Evolutionary conservation across 495 filamentous ascomycete genomes (phyloP), one percentile per base, ranked within the genome.

Genomic region (Letharia lupina): DNA sequence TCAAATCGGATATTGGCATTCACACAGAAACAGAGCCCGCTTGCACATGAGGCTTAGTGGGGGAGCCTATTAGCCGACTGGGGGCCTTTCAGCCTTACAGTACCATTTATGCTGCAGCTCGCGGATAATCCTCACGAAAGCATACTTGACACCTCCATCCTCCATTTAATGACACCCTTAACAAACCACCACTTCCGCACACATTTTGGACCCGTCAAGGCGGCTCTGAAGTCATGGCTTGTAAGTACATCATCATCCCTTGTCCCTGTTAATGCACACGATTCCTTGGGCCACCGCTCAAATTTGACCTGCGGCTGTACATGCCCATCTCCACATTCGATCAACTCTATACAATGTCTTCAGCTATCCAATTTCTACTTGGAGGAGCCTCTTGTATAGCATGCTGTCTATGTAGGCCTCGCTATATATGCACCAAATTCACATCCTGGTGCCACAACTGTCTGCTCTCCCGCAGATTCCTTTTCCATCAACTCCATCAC

Each of bases 191-290:
- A 64, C 37, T 20, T 31, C 52, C 23, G 61, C 62, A 61, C 60
- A 61, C 48, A 57, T 56, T 65, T 56, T 31, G 23, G 33, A 62
- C 41, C 61, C 71, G 61, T 66, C 70, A 70, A 68, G 61, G 69
- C 68, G 72, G 72, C 68, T 70, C 71, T 41, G 68, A 66, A 66
- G 74, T 54, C 61, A 79, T 77, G 75, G 77, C 77, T 77, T 76
- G 77, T 78, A 75, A 77, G 77, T 77, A 44, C 9, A 54, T n/a
- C 44, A 54, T 45, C 41, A 7, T 37, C 58, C 61, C 35, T n/a
- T 61, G 35, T 61, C 52, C 10, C 18, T 31, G 9, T 44, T n/a
- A 15, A 16, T 47, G 31, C 63, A 59, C 54, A 33, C 33, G 16
- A 31, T 59, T 48, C 41, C 41, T 35, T 3, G n/a, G 54, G 41